A percentile compares a stretch with the other conserved stretches of the same genome.
phyloP scores from a whole-genome alignment of 495 filamentous ascomycete genomes.

The Aspergillus wentii region DNA sequence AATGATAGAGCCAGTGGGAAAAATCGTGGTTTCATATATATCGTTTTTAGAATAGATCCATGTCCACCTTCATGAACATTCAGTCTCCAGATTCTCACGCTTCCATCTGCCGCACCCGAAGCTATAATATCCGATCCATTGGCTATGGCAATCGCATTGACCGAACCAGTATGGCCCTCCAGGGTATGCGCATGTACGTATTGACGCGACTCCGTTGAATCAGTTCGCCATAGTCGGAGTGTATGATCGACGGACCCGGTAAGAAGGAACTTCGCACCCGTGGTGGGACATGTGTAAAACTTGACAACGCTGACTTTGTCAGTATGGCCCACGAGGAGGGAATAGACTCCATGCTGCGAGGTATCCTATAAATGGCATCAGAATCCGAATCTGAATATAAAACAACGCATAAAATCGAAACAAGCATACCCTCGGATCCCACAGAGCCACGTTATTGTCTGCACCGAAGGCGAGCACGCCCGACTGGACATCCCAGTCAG shows the following conservation, averaged over 20 bases:
- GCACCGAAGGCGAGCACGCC: constrained; percentile 85
- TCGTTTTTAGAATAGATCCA: constrained; percentile 58
- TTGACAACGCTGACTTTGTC: constrained; percentile 79
- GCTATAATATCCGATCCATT: constrained; percentile 53
- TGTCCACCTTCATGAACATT: constrained; percentile 27
- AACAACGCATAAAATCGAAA: neutral
- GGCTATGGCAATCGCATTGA: constrained; percentile 72
- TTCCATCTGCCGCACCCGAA: constrained; percentile 77
- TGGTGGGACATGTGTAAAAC: constrained; percentile 57
- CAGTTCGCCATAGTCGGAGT: constrained; percentile 64
- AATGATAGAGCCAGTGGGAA: constrained; percentile 76
- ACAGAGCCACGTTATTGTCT: constrained; percentile 81
- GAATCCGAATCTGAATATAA: constrained; percentile 1
- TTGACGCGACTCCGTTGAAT: constrained; percentile 10
- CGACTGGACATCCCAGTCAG: constrained; percentile 75
- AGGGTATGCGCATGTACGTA: constrained; percentile 45
- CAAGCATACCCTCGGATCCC: constrained; percentile 73
- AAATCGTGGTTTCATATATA: constrained; percentile 68
- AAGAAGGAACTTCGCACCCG: constrained; percentile 52
- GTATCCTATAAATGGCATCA: constrained; percentile 35
- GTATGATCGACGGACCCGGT: constrained; percentile 81
- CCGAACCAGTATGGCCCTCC: constrained; percentile 62
- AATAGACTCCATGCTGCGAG: constrained; percentile 52
- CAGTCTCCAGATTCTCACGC: constrained; percentile 71
- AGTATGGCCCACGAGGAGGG: constrained; percentile 73